Evolutionary conservation across 1,284 basidiomycete genomes (phyloP).

Genomic region (Ceratobasidium sp.): DNA sequence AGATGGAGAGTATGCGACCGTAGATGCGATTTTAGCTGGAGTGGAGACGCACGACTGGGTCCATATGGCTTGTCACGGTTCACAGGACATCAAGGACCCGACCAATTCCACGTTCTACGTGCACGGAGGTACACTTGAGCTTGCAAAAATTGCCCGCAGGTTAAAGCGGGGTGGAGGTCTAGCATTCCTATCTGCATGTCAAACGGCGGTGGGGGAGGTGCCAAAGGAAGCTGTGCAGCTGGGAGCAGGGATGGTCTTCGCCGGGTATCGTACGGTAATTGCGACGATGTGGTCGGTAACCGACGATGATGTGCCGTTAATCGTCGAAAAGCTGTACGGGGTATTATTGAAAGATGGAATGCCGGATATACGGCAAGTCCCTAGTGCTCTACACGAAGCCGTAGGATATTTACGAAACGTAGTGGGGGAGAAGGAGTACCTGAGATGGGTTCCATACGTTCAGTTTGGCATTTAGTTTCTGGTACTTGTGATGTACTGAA

Average conservation of each 20-base stretch:
- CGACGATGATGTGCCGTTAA: slow-evolving; percentile 24
- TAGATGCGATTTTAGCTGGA: background rate
- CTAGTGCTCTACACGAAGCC: background rate
- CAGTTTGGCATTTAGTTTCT: slow-evolving; percentile 2
- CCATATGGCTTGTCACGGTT: slow-evolving; percentile 31
- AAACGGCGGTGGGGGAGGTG: slow-evolving; percentile 1
- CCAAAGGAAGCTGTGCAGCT: slow-evolving; percentile 32
- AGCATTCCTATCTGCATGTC: slow-evolving; percentile 36
- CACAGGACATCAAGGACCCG: background rate
- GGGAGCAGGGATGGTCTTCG: slow-evolving; percentile 18
- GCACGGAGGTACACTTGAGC: slow-evolving; percentile 7
- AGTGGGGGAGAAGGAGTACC: slow-evolving; percentile 3
- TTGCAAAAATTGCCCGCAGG: background rate
- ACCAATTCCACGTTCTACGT: slow-evolving; percentile 1
- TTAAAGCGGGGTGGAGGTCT: background rate
- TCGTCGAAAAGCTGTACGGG: slow-evolving; percentile 29
- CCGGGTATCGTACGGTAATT: slow-evolving; percentile 19
- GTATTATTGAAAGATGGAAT: background rate
- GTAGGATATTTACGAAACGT: background rate
- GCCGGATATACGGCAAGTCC: background rate
- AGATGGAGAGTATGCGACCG: background rate
- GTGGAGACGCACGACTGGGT: slow-evolving; percentile 8
- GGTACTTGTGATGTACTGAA: no score
- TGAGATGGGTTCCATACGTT: background rate
- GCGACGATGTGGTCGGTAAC: slow-evolving; percentile 31